A percentile compares a stretch with the other conserved stretches of the same genome.
These are phyloP conservation scores for Fusarium buharicum DNA, from an alignment of 2,329 filamentous ascomycete genomes.

Conservation along the genomic window DNA sequence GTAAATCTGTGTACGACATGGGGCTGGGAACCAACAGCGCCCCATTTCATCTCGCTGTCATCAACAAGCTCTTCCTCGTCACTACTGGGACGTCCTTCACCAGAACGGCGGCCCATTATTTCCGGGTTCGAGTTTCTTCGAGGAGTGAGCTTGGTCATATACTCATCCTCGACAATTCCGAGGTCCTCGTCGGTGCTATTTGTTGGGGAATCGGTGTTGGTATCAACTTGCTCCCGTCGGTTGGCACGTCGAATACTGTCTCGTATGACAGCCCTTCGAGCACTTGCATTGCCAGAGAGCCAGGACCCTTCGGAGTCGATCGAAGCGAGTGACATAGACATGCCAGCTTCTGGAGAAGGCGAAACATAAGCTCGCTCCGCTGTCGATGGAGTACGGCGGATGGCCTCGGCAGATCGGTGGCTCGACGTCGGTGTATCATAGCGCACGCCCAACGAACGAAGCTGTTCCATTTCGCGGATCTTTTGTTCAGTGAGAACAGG, in stretches of 20 bases:
- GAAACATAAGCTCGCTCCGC: constrained; percentile 42
- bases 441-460: constrained; percentile 46
- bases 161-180: constrained; percentile 74
- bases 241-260: constrained; percentile 51
- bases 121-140: constrained; percentile 41
- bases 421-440: constrained; percentile 61
- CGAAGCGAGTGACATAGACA: constrained; percentile 89
- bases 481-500: constrained; percentile 47
- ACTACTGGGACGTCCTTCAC: constrained; percentile 65
- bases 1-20: constrained; percentile 68
- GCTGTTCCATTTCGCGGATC: constrained; percentile 41
- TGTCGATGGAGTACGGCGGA: constrained; percentile 34
- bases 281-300: constrained; percentile 80
- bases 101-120: constrained; percentile 56
- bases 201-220: constrained; percentile 55
- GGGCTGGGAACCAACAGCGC: constrained; percentile 59
- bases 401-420: constrained; percentile 52
- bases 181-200: constrained; percentile 71
- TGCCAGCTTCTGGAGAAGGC: constrained; percentile 67
- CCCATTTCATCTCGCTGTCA: constrained; percentile 62
- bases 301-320: constrained; percentile 97
- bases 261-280: constrained; percentile 59
- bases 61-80: constrained; percentile 64
- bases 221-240: constrained; percentile 42
- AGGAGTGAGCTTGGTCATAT: constrained; percentile 65